These are phyloP conservation scores for Cladosporium colombiae DNA, from an alignment of 2,329 filamentous ascomycete genomes.

Conservation along the genomic window DNA sequence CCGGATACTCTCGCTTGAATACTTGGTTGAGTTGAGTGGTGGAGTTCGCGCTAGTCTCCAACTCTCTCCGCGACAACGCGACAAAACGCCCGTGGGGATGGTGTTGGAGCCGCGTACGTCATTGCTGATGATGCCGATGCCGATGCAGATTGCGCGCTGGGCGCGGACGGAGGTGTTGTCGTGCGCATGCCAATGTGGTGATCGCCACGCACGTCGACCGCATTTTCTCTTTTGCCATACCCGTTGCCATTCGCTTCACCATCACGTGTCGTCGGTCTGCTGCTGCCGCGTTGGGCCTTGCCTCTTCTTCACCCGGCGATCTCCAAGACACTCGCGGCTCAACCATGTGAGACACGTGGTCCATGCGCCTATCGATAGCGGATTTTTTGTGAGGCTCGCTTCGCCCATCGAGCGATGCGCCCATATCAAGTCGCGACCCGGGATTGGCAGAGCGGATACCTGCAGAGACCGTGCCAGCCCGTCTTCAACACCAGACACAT, in stretches of 20 bases:
- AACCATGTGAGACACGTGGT: constrained; percentile 11
- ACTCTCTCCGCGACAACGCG: neutral
- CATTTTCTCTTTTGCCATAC: neutral
- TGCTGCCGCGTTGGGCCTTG: constrained; percentile 1
- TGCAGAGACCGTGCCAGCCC: constrained; percentile 13
- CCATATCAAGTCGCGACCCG: constrained; percentile 5
- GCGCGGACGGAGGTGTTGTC: neutral
- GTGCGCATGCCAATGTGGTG: neutral
- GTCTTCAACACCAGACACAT: constrained; percentile 3
- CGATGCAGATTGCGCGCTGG: neutral
- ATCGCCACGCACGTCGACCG: neutral
- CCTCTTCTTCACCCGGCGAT: neutral
- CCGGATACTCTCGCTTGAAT: neutral
- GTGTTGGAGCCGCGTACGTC: constrained; percentile 14
- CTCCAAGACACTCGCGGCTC: constrained; percentile 20
- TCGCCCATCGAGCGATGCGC: constrained; percentile 17
- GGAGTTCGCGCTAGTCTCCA: constrained; percentile 17
- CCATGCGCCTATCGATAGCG: constrained; percentile 18
- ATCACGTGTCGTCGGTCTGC: neutral
- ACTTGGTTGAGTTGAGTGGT: constrained; percentile 1
- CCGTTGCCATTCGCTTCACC: neutral
- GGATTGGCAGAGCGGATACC: constrained; percentile 6
- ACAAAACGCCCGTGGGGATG: constrained; percentile 12
- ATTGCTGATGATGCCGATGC: neutral
- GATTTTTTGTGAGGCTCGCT: constrained; percentile 19